A percentile compares a stretch with the other conserved stretches of the same genome.
phyloP scores from a whole-genome alignment of 108 stramenopile species.

The Chaetoceros tenuissimus region DNA sequence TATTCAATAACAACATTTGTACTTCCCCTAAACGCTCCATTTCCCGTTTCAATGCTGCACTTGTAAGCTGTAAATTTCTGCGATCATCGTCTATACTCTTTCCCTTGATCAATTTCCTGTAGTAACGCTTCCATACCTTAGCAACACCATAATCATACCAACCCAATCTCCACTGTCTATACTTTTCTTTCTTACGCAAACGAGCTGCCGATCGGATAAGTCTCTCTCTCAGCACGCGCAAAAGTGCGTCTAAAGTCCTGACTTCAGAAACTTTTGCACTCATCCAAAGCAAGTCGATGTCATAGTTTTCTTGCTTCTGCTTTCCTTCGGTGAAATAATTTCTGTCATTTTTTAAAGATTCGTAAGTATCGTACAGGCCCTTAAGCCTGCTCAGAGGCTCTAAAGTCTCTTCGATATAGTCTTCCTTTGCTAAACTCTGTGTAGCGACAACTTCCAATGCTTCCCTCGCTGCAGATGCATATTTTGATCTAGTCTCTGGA shows the following conservation, averaged over 20 bases:
- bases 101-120: slow-evolving; percentile 1
- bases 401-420: not conserved
- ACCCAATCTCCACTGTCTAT: slow-evolving; percentile 48
- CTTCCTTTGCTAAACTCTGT: slow-evolving; percentile 20
- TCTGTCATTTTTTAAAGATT: not conserved
- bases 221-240: slow-evolving; percentile 61
- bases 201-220: slow-evolving; percentile 46
- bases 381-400: not conserved
- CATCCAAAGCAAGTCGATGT: slow-evolving; percentile 11
- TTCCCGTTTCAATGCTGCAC: slow-evolving; percentile 54
- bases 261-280: slow-evolving; percentile 33
- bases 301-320: not conserved
- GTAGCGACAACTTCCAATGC: slow-evolving; percentile 11
- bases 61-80: slow-evolving; percentile 29
- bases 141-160: slow-evolving; percentile 1
- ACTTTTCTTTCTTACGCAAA: slow-evolving; percentile 34
- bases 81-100: slow-evolving; percentile 27
- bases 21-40: slow-evolving; percentile 44
- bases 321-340: not conserved
- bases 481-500: not conserved
- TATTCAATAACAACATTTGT: slow-evolving; percentile 24
- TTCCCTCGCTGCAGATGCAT: not conserved
- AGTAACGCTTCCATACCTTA: not conserved
- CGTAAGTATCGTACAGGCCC: not conserved
- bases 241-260: slow-evolving; percentile 43